Base-by-base conservation (phyloP, 2,329 filamentous ascomycete species). In the Penicillium decumbens region DNA sequence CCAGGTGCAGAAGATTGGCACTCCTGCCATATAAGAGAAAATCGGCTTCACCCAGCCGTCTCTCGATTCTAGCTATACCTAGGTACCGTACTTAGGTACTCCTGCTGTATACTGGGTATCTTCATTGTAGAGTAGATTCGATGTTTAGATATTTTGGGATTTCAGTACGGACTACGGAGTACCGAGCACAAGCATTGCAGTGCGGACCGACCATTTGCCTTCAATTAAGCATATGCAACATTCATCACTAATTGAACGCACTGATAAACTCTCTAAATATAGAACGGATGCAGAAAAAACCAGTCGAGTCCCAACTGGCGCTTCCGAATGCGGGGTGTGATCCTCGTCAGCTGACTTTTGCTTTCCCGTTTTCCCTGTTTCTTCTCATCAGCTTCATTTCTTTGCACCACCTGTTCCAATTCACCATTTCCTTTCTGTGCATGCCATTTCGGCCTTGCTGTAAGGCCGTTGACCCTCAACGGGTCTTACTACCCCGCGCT, bases 401-500 rank as follows among this genome's bases (percentile, higher is more conserved):
- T 33, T 10, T 18, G 9, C 20, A 37, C 33, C 40, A 30, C 12
- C 23, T 24, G 10, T 12, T 18, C 32, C 15, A 20, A 37, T 45
- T 8, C 44, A 30, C 28, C 44, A 30, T 32, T 28, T 38, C 24
- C 43, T 25, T 23, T 18, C 7, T 27, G 9, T 56, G 50, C 41
- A 47, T 50, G 54, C 43, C 30, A 50, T 7, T 30, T 20, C 6
- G 23, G 24, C 13, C 44, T 37, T 20, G 12, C 43, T 38, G 39
- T 51, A 47, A 44, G 30, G 28, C 48, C 44, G 47, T 55, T 56
- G 51, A 54, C 56, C 58, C 49, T 58, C 38, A 49, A 58, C 57
- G 59, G 59, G 59, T 55, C 53, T 54, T 29, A n/a, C 42, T 50
- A 20, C 33, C 41, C 48, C 45, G 54, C 55, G 54, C 57, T 57